Conservation (phyloP, 2,329 filamentous ascomycete species). For the Metarhizium sp. region DNA sequence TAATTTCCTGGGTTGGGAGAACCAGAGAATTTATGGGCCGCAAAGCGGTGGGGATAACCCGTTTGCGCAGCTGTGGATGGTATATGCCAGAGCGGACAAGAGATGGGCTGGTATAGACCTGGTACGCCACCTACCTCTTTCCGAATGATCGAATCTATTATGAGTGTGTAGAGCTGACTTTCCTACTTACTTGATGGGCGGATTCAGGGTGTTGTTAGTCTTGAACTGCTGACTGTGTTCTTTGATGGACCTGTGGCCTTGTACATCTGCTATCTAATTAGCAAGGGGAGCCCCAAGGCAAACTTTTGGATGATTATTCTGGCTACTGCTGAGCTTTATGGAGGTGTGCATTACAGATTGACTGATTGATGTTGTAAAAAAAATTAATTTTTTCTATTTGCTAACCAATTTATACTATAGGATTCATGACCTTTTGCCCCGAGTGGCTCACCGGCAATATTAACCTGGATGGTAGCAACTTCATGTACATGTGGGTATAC, state of each 20-base stretch:
- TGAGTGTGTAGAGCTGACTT: slow-evolving; percentile 1
- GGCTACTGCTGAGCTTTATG: slow-evolving; percentile 58
- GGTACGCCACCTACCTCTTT: slow-evolving; percentile 21
- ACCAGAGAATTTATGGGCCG: slow-evolving; percentile 42
- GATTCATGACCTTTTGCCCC: slow-evolving; percentile 63
- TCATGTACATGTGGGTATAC: slow-evolving; percentile 60
- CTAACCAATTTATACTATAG: slow-evolving; percentile 18
- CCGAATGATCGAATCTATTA: neutral
- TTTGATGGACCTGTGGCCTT: slow-evolving; percentile 50
- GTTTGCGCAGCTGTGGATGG: slow-evolving; percentile 57
- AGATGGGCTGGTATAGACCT: slow-evolving; percentile 56
- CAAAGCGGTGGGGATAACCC: slow-evolving; percentile 45
- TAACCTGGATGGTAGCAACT: slow-evolving; percentile 57
- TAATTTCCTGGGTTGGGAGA: slow-evolving; percentile 41
- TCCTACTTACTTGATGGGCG: no score
- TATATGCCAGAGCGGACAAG: slow-evolving; percentile 55
- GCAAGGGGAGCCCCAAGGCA: slow-evolving; percentile 41
- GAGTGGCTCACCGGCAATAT: slow-evolving; percentile 56
- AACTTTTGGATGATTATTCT: slow-evolving; percentile 56
- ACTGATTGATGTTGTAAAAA: no score
- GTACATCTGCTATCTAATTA: slow-evolving; percentile 51
- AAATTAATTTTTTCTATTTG: no score
- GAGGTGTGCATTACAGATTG: slow-evolving; percentile 28
- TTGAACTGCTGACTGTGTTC: slow-evolving; percentile 58
- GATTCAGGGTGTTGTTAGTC: slow-evolving; percentile 45